A percentile compares a stretch with the other conserved stretches of the same genome.
Conservation (phyloP, 2,329 filamentous ascomycete genomes). For the Monilinia fructigena region DNA sequence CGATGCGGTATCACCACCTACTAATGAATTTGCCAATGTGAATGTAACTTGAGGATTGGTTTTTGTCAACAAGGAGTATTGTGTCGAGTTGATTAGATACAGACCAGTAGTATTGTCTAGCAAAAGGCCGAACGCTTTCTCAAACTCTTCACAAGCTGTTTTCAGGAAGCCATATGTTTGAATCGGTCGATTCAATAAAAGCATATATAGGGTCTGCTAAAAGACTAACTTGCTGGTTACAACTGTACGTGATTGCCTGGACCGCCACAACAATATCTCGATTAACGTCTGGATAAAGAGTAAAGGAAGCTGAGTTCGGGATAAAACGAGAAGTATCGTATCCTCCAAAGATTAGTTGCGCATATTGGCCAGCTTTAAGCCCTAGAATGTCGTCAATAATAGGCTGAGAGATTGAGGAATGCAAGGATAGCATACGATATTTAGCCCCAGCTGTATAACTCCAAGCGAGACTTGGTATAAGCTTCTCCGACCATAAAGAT, state of each 20-base stretch:
- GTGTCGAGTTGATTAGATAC: conserved; percentile 58
- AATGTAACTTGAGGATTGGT: conserved; percentile 38
- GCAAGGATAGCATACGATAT: conserved; percentile 47
- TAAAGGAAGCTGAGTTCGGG: conserved; percentile 42
- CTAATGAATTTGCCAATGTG: conserved; percentile 27
- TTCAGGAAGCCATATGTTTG: conserved; percentile 61
- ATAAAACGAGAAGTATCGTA: conserved; percentile 44
- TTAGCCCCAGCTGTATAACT: conserved; percentile 68
- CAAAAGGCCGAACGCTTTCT: conserved; percentile 59
- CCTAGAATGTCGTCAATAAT: conserved; percentile 10
- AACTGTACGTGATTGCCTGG: conserved; percentile 44
- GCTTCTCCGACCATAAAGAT: conserved; percentile 41
- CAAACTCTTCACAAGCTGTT: conserved; percentile 61
- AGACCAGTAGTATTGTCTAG: conserved; percentile 62
- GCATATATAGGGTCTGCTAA: conserved; percentile 39
- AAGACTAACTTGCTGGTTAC: conserved; percentile 36
- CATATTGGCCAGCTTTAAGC: conserved; percentile 39
- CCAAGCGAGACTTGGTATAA: conserved; percentile 45
- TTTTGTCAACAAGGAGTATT: conserved; percentile 32
- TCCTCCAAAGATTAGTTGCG: conserved; percentile 44
- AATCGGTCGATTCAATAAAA: conserved; percentile 59
- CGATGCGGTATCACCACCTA: conserved; percentile 35
- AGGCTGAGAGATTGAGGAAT: neutral
- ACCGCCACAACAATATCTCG: conserved; percentile 44
- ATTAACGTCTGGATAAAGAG: conserved; percentile 43